Percentiles rank a stretch among this genome's conserved stretches.
Conservation (phyloP, 305 asterid genomes). For the Caryopteris hybrid region DNA sequence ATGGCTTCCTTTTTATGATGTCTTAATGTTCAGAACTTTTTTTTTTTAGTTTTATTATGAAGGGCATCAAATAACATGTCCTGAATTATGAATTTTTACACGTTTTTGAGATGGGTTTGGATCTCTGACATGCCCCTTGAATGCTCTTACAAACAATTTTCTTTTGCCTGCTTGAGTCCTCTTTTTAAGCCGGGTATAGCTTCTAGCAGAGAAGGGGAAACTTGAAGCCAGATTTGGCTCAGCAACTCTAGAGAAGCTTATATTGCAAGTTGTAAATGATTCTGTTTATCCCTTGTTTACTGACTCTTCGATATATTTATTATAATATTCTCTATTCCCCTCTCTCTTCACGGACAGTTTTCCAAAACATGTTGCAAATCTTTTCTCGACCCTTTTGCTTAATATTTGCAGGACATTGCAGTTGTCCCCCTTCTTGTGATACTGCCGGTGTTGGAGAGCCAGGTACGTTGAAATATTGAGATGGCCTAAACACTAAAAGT, state of each 20-base stretch:
- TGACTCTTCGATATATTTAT: slow-evolving; percentile 13
- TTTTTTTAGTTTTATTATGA: slow-evolving; percentile 13
- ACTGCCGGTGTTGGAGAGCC: slow-evolving; percentile 95
- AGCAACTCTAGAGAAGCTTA: slow-evolving; percentile 93
- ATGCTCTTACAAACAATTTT: slow-evolving; percentile 47
- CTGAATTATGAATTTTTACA: slow-evolving; percentile 46
- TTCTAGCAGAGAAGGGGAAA: slow-evolving; percentile 98
- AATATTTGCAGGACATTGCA: slow-evolving; percentile 88
- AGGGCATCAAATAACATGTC: slow-evolving; percentile 11
- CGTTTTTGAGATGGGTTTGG: slow-evolving; percentile 99
- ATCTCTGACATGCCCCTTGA: slow-evolving; percentile 89
- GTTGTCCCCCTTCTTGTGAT: slow-evolving; percentile 97
- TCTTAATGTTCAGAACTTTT: slow-evolving; percentile 1
- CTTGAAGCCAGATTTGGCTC: slow-evolving; percentile 98
- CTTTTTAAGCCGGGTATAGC: too few relatives aligned
- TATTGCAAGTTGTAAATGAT: slow-evolving; percentile 64
- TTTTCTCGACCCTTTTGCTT: slow-evolving; percentile 33
- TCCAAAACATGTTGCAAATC: slow-evolving; percentile 22
- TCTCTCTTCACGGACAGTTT: slow-evolving; percentile 18
- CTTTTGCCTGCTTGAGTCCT: too few relatives aligned
- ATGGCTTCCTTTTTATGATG: slow-evolving; percentile 3
- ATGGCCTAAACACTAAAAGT: slow-evolving; percentile 13
- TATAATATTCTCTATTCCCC: slow-evolving; percentile 16
- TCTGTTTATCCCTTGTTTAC: slow-evolving; percentile 10
- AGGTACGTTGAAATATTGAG: slow-evolving; percentile 48